These are phyloP conservation scores for Tolypocladium album DNA, from an alignment of 2,329 filamentous ascomycete genomes.

Conservation along the genomic window DNA sequence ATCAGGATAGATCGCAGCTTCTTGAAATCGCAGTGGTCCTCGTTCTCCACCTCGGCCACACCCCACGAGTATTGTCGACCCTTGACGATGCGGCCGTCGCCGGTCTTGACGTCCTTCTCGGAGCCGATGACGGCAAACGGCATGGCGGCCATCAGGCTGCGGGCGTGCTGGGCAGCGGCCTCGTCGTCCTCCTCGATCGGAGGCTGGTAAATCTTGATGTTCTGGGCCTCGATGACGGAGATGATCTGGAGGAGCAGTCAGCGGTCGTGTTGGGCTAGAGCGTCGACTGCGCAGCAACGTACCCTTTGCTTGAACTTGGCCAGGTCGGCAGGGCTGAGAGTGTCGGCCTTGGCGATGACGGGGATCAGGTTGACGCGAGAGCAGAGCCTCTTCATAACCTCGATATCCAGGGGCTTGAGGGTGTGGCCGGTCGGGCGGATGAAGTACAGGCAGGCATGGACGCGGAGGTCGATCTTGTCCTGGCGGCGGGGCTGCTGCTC, in stretches of 20 bases:
- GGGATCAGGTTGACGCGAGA: conserved; percentile 97
- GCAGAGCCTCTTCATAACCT: conserved; percentile 99
- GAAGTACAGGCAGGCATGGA: conserved; percentile 98
- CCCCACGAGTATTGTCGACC: conserved; percentile 98
- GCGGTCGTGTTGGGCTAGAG: conserved; percentile 3
- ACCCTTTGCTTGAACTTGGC: conserved; percentile 93
- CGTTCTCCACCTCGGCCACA: conserved; percentile 98
- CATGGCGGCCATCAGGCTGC: conserved; percentile 92
- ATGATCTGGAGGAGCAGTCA: conserved; percentile 55
- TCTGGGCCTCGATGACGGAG: conserved; percentile 92
- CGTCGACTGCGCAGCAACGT: conserved; percentile 12
- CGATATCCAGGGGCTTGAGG: conserved; percentile 95
- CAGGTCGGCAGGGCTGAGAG: conserved; percentile 83
- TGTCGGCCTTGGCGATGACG: conserved; percentile 97
- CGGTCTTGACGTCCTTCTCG: conserved; percentile 97
- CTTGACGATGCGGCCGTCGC: conserved; percentile 94
- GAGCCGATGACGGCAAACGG: conserved; percentile 98
- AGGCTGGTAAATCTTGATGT: conserved; percentile 99
- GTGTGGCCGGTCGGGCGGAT: conserved; percentile 98
- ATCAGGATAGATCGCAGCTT: conserved; percentile 98
- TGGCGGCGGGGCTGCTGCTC: conserved; percentile 96
- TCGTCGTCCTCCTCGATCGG: conserved; percentile 98
- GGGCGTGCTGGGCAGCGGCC: conserved; percentile 86
- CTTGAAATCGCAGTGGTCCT: conserved; percentile 99
- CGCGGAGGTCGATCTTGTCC: conserved; percentile 98